Conservation (phyloP, 805 yeast genomes). For the Candida taoyuanica region DNA sequence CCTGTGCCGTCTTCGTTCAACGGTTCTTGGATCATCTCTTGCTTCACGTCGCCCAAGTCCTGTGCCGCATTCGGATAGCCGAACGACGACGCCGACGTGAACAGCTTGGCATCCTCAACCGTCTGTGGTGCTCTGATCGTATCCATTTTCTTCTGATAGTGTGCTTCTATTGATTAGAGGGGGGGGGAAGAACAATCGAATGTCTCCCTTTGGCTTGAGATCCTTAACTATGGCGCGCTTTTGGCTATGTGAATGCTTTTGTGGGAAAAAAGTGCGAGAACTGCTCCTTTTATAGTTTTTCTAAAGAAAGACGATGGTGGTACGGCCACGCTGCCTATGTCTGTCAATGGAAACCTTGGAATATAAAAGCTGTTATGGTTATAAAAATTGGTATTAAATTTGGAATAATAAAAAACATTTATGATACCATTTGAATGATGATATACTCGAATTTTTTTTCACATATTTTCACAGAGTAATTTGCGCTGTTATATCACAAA, state of each 20-base stretch:
- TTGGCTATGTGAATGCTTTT: too few relatives aligned
- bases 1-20: constrained; percentile 16
- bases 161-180: not conserved
- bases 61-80: constrained; percentile 28
- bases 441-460: too few relatives aligned
- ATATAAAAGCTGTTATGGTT: too few relatives aligned
- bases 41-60: constrained; percentile 23
- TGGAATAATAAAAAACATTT: too few relatives aligned
- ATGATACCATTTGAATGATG: too few relatives aligned
- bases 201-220: constrained; percentile 6
- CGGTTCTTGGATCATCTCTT: constrained; percentile 12
- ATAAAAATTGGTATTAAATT: too few relatives aligned
- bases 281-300: constrained; percentile 13
- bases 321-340: constrained; percentile 1
- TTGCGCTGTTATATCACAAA: too few relatives aligned
- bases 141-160: constrained; percentile 18
- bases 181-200: constrained; percentile 7
- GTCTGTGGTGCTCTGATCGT: constrained; percentile 28
- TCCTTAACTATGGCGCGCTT: too few relatives aligned
- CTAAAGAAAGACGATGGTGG: not conserved
- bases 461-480: too few relatives aligned
- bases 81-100: constrained; percentile 25
- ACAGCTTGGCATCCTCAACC: constrained; percentile 27
- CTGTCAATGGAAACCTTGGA: too few relatives aligned
- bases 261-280: constrained; percentile 13